These are phyloP conservation scores for Domatiomyces catenatus DNA, from an alignment of 2,329 filamentous ascomycete species.

Conservation along the genomic window DNA sequence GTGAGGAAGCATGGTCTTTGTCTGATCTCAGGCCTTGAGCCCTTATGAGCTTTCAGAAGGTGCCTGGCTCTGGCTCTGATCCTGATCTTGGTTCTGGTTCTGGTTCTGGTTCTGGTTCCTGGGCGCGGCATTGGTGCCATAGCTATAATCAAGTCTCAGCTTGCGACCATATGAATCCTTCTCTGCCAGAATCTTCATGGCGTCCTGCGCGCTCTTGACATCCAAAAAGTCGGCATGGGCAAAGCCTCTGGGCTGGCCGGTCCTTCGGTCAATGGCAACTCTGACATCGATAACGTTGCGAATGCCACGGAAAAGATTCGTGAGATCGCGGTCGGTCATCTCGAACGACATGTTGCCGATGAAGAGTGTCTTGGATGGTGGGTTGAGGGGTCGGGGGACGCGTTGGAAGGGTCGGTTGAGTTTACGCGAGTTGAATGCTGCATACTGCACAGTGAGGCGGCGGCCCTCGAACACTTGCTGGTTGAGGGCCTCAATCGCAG, in stretches of 20 bases:
- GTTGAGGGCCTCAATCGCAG: slow-evolving; percentile 44
- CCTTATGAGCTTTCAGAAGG: background rate
- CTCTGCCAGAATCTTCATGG: slow-evolving; percentile 38
- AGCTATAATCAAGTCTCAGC: slow-evolving; percentile 48
- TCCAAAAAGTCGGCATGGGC: slow-evolving; percentile 68
- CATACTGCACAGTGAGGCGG: slow-evolving; percentile 47
- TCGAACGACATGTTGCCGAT: slow-evolving; percentile 79
- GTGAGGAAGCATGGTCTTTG: background rate
- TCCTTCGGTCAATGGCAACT: slow-evolving; percentile 66
- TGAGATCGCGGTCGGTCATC: slow-evolving; percentile 69
- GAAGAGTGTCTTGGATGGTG: slow-evolving; percentile 54
- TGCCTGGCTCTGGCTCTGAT: background rate
- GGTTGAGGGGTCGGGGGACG: slow-evolving; percentile 17
- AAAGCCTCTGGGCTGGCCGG: slow-evolving; percentile 68
- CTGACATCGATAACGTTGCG: slow-evolving; percentile 59
- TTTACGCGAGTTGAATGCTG: slow-evolving; percentile 19
- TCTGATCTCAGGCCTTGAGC: background rate
- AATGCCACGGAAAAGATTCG: slow-evolving; percentile 57
- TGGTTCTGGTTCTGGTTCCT: background rate
- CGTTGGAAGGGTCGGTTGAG: background rate
- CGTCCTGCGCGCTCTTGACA: slow-evolving; percentile 48
- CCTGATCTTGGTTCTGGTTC: too few species aligned
- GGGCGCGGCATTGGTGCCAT: background rate
- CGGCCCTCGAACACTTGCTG: slow-evolving; percentile 49
- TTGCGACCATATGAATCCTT: slow-evolving; percentile 50